Base-by-base conservation (phyloP, 257 asterid genomes). In the Forsythia suspensa region DNA sequence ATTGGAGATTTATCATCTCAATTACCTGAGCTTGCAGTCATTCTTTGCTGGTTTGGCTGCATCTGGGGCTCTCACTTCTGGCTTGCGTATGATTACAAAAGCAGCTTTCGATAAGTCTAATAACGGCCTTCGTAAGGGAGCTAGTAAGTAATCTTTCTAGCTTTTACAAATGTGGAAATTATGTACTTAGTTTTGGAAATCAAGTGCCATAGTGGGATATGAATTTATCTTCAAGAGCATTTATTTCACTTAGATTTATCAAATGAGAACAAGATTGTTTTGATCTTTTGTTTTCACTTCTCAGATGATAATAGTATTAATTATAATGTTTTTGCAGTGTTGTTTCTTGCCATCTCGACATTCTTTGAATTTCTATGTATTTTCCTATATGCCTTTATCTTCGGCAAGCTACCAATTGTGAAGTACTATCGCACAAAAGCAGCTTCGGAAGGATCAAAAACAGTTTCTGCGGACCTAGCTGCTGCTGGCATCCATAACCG, bases 31-130 rank as follows among this genome's bases (percentile, higher is more conserved):
- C 66, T 76, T 76, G 82, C 91, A 95, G 98, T 95, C 99, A 13
- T 93, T 87, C 82, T 91, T 93, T 4, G 91, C 84, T 80, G 97
- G 98, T 70, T 59, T 95, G 83, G 99, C 98, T 70, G 99, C 97
- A 61, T 90, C 98, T 1, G 99, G 99, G 7, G 90, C 92, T 73
- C 87, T 95, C 24, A 90, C 98, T 52, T 93, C 98, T 3, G 91
- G 85, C 43, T 70, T 95, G 85, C 87, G 98, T 84, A 76, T 93
- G 40, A 82, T 93, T 0, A 93, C 99, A 0, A 95, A 95, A 80
- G 98, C 98, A 44, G 86, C 85, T 68, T 95, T 93, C 34, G 98
- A 93, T 41, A 87, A 87, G 80, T 71, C 91, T 0, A 65, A 76
- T 0, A 5, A 90, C 43, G 98, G 98, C 66, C 92, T 86, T 34